Evolutionary conservation across 352 stramenopile species (phyloP).

Genomic region (Saprolegnia parasitica): DNA sequence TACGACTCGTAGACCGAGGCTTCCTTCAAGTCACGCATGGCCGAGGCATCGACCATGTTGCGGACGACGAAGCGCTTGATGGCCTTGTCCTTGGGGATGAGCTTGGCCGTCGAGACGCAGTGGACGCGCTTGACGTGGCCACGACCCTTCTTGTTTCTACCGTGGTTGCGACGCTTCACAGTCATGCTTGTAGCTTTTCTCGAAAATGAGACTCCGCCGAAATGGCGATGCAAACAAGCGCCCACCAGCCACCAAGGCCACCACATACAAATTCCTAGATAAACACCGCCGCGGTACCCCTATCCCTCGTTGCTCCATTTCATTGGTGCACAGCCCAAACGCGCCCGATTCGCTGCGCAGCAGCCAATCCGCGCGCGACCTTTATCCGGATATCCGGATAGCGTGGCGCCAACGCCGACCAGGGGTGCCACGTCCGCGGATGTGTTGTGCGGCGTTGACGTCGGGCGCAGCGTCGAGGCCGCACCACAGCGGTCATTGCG

Average conservation of each 20-base stretch:
- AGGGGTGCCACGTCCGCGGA: too few relatives aligned
- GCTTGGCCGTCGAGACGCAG: slow-evolving; percentile 98
- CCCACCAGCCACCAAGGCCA: background rate
- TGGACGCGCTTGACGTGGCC: slow-evolving; percentile 98
- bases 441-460: too few relatives aligned
- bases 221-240: background rate
- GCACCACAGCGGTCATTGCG: too few relatives aligned
- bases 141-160: slow-evolving; percentile 98
- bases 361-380: too few relatives aligned
- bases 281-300: background rate
- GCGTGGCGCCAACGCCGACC: too few relatives aligned
- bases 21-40: slow-evolving; percentile 98
- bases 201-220: slow-evolving; percentile 52
- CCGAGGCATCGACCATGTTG: slow-evolving; percentile 99
- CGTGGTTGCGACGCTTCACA: slow-evolving; percentile 98
- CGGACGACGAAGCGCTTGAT: slow-evolving; percentile 91
- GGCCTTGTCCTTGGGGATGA: slow-evolving; percentile 96
- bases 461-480: too few relatives aligned
- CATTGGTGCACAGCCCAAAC: slow-evolving; percentile 16
- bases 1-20: slow-evolving; percentile 98
- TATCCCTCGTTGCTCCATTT: slow-evolving; percentile 10
- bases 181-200: slow-evolving; percentile 94
- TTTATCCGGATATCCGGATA: background rate
- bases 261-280: slow-evolving; percentile 6
- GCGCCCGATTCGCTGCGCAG: background rate